phyloP scores from a whole-genome alignment of 148 eudicot genomes.

The Arbutus unedo region DNA sequence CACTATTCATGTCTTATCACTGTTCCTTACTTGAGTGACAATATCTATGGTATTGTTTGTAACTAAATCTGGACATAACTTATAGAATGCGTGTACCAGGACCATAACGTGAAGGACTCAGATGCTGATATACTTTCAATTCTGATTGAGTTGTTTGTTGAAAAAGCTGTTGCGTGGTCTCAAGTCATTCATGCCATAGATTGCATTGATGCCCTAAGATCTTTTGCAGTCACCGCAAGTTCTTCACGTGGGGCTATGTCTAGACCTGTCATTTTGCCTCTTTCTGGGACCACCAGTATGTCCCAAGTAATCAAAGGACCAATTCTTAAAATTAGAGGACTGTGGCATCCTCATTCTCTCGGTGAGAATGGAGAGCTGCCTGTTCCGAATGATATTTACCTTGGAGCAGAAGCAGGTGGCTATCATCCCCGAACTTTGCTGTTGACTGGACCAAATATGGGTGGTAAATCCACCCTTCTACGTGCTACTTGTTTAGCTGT shows the following conservation, averaged over 20 bases:
- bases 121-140: conserved; percentile 77
- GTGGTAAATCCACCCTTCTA: conserved; percentile 94
- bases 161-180: conserved; percentile 76
- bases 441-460: conserved; percentile 99
- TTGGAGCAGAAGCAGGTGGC: conserved; percentile 57
- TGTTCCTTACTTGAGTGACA: background rate
- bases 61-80: conserved; percentile 8
- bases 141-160: conserved; percentile 76
- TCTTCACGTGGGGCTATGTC: conserved; percentile 69
- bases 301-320: conserved; percentile 49
- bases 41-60: conserved; percentile 2
- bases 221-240: conserved; percentile 68
- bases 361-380: conserved; percentile 70
- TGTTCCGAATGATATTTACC: conserved; percentile 75
- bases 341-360: conserved; percentile 94
- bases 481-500: conserved; percentile 92
- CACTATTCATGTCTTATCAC: background rate
- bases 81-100: conserved; percentile 38
- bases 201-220: conserved; percentile 79
- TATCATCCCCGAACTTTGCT: conserved; percentile 67
- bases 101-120: conserved; percentile 61
- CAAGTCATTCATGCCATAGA: conserved; percentile 60
- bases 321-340: conserved; percentile 62
- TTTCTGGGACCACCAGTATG: conserved; percentile 27
- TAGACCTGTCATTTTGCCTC: conserved; percentile 66